phyloP scores from a whole-genome alignment of 345 rosid genomes.

The Triadica sebifera region DNA sequence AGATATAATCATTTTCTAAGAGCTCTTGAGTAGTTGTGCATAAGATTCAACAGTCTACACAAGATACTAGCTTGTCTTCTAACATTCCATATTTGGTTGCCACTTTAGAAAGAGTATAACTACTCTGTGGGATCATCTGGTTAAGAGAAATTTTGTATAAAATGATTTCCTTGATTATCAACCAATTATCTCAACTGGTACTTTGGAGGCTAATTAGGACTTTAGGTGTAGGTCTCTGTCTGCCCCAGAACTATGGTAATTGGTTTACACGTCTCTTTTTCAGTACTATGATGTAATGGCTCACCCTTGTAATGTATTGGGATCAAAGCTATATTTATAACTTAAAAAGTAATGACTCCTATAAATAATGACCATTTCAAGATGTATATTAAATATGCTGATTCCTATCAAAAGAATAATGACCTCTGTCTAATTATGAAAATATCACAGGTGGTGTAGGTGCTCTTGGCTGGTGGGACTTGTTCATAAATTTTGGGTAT shows the following conservation, averaged over 20 bases:
- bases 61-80: background rate
- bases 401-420: conserved; percentile 2
- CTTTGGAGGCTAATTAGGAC: background rate
- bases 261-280: background rate
- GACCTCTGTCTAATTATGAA: conserved; percentile 19
- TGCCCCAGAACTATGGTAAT: background rate
- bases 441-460: conserved; percentile 70
- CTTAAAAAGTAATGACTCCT: background rate
- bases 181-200: background rate
- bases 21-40: background rate
- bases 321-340: background rate
- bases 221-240: background rate
- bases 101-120: background rate
- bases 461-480: conserved; percentile 97
- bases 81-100: background rate
- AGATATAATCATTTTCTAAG: background rate
- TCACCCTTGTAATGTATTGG: background rate
- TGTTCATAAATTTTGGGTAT: conserved; percentile 88
- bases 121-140: background rate
- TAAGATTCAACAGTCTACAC: background rate
- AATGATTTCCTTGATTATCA: background rate
- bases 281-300: background rate
- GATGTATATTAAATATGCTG: background rate
- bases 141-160: background rate
- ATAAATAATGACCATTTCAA: background rate